Percentiles rank a stretch among this genome's conserved stretches.
phyloP scores from a whole-genome alignment of 208 protist species.

The Trypanosoma brucei region DNA sequence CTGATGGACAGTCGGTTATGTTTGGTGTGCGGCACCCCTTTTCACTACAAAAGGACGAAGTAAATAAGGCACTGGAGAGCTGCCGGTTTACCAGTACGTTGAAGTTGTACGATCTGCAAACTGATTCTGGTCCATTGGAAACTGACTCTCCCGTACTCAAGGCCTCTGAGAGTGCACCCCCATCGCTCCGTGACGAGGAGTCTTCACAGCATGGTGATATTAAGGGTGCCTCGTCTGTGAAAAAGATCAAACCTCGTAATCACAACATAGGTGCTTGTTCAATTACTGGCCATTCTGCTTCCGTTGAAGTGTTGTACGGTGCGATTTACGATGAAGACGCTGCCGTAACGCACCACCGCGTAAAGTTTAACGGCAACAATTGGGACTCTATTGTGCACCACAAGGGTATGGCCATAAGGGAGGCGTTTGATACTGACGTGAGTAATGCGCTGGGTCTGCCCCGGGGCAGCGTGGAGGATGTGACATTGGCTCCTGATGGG shows the following conservation, averaged over 20 bases:
- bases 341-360: conserved; percentile 34
- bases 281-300: neutral
- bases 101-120: neutral
- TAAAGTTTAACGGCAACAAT: conserved; percentile 5
- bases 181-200: too few species aligned
- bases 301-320: neutral
- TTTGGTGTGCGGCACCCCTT: conserved; percentile 9
- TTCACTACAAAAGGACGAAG: neutral
- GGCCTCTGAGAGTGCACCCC: too few species aligned
- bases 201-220: too few species aligned
- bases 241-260: too few species aligned
- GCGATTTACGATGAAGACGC: neutral
- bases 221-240: too few species aligned
- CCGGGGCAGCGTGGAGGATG: conserved; percentile 31
- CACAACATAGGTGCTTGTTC: neutral
- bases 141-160: too few species aligned
- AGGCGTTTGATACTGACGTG: conserved; percentile 1
- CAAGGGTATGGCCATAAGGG: neutral
- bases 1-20: neutral
- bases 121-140: neutral
- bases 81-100: neutral
- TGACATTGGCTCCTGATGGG: conserved; percentile 11
- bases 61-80: neutral
- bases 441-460: conserved; percentile 23
- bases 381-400: conserved; percentile 3